Evolutionary conservation across 371 early-diverging fungal species (phyloP).

Genomic region (Mucor sp.): DNA sequence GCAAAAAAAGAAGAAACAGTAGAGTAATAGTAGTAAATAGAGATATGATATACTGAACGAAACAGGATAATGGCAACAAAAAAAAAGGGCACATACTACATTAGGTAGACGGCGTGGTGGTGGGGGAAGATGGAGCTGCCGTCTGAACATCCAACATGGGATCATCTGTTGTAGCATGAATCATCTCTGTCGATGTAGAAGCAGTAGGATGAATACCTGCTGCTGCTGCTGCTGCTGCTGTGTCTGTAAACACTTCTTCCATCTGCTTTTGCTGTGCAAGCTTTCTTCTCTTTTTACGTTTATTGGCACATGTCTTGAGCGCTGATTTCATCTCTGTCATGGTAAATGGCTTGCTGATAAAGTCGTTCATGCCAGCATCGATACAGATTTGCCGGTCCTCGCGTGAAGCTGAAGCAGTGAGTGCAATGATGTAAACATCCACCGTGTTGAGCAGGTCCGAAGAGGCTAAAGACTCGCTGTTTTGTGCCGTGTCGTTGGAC

Average conservation of each 20-base stretch:
- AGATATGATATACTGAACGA: neutral
- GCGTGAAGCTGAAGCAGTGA: slow-evolving; percentile 61
- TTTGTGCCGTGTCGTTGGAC: neutral
- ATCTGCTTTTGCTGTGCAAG: slow-evolving; percentile 25
- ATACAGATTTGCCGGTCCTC: slow-evolving; percentile 64
- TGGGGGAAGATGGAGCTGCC: neutral
- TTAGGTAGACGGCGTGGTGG: too few relatives aligned
- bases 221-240: too few relatives aligned
- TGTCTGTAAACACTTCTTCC: slow-evolving; percentile 22
- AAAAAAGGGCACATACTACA: too few relatives aligned
- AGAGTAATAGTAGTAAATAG: neutral
- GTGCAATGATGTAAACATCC: slow-evolving; percentile 63
- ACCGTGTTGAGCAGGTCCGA: slow-evolving; percentile 30
- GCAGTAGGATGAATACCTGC: neutral
- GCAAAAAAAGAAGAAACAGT: too few relatives aligned
- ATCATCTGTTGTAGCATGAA: slow-evolving; percentile 10
- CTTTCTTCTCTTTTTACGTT: slow-evolving; percentile 29
- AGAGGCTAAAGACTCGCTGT: neutral
- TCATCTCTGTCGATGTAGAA: neutral
- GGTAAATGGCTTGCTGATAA: slow-evolving; percentile 62
- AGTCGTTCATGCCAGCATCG: slow-evolving; percentile 67
- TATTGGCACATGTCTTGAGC: slow-evolving; percentile 33
- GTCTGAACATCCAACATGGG: slow-evolving; percentile 26
- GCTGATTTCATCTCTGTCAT: slow-evolving; percentile 57
- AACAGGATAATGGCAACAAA: too few relatives aligned